Percentiles rank a stretch among this genome's conserved stretches.
These are phyloP conservation scores for Phaeosphaeria sp. DNA, from an alignment of 2,329 filamentous ascomycete species.

Conservation along the genomic window DNA sequence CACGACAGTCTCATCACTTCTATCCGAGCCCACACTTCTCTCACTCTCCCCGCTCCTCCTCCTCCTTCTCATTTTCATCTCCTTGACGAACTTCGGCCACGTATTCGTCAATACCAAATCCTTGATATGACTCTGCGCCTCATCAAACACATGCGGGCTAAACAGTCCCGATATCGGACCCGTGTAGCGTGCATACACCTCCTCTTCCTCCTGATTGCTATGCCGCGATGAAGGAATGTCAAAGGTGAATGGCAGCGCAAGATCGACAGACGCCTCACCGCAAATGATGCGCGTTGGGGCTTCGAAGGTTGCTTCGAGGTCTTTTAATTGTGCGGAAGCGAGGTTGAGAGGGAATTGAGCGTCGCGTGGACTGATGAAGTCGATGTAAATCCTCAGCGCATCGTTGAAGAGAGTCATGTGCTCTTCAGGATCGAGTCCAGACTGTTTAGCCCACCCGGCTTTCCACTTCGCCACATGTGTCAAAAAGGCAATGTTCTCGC, in stretches of 20 bases:
- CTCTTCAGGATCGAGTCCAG: background rate
- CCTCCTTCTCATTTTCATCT: conserved; percentile 8
- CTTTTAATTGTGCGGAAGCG: conserved; percentile 10
- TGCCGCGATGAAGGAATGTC: background rate
- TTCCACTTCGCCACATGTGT: conserved; percentile 12
- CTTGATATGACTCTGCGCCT: conserved; percentile 12
- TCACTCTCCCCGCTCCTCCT: conserved; percentile 6
- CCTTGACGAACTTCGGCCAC: conserved; percentile 24
- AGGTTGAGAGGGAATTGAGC: conserved; percentile 23
- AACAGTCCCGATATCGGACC: conserved; percentile 5
- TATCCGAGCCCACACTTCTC: conserved; percentile 9
- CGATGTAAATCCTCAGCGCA: conserved; percentile 15
- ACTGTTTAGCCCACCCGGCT: background rate
- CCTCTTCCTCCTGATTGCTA: background rate
- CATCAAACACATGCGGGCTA: conserved; percentile 11
- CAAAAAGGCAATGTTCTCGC: conserved; percentile 25
- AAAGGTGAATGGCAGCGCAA: conserved; percentile 10
- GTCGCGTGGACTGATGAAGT: conserved; percentile 17
- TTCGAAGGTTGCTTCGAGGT: conserved; percentile 15
- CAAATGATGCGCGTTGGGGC: conserved; percentile 5
- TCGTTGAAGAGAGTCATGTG: conserved; percentile 12
- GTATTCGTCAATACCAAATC: conserved; percentile 20
- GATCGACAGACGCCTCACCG: conserved; percentile 5
- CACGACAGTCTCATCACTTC: conserved; percentile 4
- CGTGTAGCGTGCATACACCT: background rate